Evolutionary conservation across 176 grass and related monocot species (phyloP).

Genomic region (Ampelocalamus luodianensis): DNA sequence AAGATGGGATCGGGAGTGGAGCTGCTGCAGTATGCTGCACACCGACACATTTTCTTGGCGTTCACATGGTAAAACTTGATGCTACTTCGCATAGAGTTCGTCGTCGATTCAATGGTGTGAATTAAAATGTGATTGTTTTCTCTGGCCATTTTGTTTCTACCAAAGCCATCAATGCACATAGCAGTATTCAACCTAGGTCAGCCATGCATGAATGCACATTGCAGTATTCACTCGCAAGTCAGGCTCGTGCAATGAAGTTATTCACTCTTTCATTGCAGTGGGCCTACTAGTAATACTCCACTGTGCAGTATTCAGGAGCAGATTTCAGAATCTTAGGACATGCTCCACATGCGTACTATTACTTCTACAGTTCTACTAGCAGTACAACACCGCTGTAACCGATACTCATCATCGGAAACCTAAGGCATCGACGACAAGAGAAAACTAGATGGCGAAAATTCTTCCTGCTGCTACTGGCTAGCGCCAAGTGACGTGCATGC

Average conservation of each 20-base stretch:
- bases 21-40: neutral
- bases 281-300: neutral
- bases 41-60: slow-evolving; percentile 38
- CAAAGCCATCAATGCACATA: slow-evolving; percentile 19
- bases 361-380: neutral
- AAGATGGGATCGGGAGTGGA: neutral
- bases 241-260: slow-evolving; percentile 15
- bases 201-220: slow-evolving; percentile 5
- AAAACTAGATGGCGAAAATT: slow-evolving; percentile 8
- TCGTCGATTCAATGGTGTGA: neutral
- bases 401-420: too few species aligned
- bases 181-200: neutral
- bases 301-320: neutral
- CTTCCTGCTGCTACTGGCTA: neutral
- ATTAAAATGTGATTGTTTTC: neutral
- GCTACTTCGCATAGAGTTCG: neutral
- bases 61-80: slow-evolving; percentile 26
- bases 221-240: neutral
- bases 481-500: neutral
- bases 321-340: slow-evolving; percentile 31
- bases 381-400: neutral
- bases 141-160: neutral
- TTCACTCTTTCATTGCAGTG: neutral
- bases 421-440: neutral
- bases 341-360: neutral